Conservation (phyloP, 2,329 filamentous ascomycete genomes). For the Paraconiothyrium sp. region DNA sequence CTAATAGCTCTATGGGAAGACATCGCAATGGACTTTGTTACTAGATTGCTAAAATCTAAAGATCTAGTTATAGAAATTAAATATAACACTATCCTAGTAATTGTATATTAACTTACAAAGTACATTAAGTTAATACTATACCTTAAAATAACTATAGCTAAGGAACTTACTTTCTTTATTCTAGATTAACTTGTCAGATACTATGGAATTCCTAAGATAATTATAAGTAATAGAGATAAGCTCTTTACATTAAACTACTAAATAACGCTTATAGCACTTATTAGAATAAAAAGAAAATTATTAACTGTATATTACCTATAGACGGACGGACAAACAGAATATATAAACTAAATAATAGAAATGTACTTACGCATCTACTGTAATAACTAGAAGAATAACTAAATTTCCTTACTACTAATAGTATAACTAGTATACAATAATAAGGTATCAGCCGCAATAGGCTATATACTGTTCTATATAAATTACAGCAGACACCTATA, state of each 20-base stretch:
- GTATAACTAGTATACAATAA: conserved; percentile 18
- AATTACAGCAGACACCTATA: conserved; percentile 9
- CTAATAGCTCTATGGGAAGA: conserved; percentile 4
- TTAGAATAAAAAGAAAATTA: conserved; percentile 15
- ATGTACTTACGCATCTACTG: conserved; percentile 6
- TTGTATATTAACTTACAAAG: conserved; percentile 4
- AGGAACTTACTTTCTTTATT: conserved; percentile 1
- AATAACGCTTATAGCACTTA: conserved; percentile 7
- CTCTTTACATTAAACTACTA: conserved; percentile 15
- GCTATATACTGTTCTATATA: not conserved
- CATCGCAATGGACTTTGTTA: conserved; percentile 19
- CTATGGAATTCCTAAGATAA: conserved; percentile 10
- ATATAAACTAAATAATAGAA: conserved; percentile 12
- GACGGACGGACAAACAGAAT: conserved; percentile 10
- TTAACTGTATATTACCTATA: conserved; percentile 12
- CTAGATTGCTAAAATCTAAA: conserved; percentile 12
- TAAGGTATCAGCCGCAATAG: conserved; percentile 10
- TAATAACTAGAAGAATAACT: conserved; percentile 13
- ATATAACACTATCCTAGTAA: conserved; percentile 12
- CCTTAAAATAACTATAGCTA: conserved; percentile 1
- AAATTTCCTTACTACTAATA: conserved; percentile 8
- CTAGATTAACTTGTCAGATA: conserved; percentile 6
- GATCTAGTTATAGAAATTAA: conserved; percentile 8
- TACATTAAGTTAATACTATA: conserved; percentile 1
- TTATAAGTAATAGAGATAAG: conserved; percentile 17